Percentiles rank a stretch among this genome's conserved stretches.
Conservation (phyloP, 345 rosid species). For the Eucalyptus fibrosa region DNA sequence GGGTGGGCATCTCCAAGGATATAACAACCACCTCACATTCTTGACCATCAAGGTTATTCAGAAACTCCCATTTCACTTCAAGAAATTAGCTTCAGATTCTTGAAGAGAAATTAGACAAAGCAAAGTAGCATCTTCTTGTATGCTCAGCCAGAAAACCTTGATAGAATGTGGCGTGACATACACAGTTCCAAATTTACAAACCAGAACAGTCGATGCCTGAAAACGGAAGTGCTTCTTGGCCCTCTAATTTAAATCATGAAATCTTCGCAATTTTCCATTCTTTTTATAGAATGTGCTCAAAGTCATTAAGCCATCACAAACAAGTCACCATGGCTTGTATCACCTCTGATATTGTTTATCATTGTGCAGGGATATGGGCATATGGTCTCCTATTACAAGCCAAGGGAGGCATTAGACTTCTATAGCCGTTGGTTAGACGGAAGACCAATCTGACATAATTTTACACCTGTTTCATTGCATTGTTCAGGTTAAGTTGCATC, state of each 20-base stretch:
- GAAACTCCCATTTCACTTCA: background rate
- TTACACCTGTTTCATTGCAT: background rate
- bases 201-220: background rate
- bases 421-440: background rate
- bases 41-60: background rate
- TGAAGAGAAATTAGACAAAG: background rate
- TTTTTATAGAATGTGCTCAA: background rate
- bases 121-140: background rate
- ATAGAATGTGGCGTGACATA: background rate
- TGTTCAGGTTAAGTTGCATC: background rate
- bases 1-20: background rate
- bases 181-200: too few species aligned
- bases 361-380: background rate
- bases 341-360: slow-evolving; percentile 32
- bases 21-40: background rate
- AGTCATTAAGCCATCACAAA: background rate
- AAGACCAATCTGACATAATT: background rate
- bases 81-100: background rate
- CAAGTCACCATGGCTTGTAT: background rate
- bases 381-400: background rate
- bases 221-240: background rate
- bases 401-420: background rate
- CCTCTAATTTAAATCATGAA: background rate
- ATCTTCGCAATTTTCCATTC: background rate
- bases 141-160: background rate